These are phyloP conservation scores for Pleurotus djamor DNA, from an alignment of 768 basidiomycete genomes.

Conservation along the genomic window DNA sequence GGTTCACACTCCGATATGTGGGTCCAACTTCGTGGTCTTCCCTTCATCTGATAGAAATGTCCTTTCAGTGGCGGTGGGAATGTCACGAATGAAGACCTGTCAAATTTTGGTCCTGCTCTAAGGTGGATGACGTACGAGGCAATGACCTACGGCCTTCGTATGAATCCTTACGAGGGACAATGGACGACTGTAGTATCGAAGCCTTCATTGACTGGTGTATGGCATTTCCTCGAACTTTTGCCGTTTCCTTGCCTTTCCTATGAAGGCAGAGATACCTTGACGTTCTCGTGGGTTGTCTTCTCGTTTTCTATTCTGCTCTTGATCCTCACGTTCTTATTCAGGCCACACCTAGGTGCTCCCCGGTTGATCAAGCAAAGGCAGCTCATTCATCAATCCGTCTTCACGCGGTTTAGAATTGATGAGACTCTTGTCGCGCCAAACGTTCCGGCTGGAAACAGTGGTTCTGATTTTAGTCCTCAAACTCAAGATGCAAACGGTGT, in stretches of 20 bases:
- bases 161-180: background rate
- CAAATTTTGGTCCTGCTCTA: slow-evolving; percentile 14
- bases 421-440: no score
- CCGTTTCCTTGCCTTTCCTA: background rate
- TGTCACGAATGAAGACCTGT: slow-evolving; percentile 12
- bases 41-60: background rate
- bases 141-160: background rate
- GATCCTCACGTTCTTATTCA: background rate
- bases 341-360: background rate
- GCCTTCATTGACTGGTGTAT: background rate
- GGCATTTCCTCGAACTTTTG: background rate
- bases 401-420: no score
- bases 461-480: no score
- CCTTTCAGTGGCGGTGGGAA: slow-evolving; percentile 14
- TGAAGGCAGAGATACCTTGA: background rate
- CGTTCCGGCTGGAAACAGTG: no score
- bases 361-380: slow-evolving; percentile 1
- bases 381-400: slow-evolving; percentile 9
- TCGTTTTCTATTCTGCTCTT: no score
- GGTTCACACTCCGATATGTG: slow-evolving; percentile 29
- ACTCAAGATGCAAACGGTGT: no score
- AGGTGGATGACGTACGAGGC: slow-evolving; percentile 12
- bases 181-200: background rate
- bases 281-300: background rate
- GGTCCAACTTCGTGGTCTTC: background rate